Evolutionary conservation across 345 rosid species (phyloP).

Genomic region (Sonneratia caseolaris): DNA sequence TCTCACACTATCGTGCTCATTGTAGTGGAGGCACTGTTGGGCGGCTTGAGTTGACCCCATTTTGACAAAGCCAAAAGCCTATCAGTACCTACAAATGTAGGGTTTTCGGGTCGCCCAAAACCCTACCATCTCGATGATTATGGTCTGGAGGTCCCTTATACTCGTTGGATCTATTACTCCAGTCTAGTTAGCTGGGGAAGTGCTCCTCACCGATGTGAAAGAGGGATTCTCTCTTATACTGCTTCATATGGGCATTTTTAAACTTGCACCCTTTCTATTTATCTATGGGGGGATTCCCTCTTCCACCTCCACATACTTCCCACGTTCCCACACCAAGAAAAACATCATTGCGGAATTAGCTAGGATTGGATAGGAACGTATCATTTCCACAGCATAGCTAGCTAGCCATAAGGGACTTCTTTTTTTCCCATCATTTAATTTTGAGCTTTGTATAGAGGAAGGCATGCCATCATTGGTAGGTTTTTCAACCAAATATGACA

Average conservation of each 20-base stretch:
- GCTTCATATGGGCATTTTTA: not conserved
- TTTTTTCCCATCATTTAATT: not conserved
- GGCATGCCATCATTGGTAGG: not conserved
- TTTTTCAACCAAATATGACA: not conserved
- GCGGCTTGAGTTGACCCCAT: constrained; percentile 1
- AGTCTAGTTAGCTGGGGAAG: no score
- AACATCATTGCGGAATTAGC: not conserved
- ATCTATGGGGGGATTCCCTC: not conserved
- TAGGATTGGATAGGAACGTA: not conserved
- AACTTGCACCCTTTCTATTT: not conserved
- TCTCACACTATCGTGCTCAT: not conserved
- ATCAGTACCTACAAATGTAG: not conserved
- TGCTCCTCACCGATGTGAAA: no score
- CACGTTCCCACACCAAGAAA: not conserved
- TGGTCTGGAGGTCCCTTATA: no score
- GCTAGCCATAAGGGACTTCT: not conserved
- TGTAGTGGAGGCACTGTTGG: not conserved
- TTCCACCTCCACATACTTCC: not conserved
- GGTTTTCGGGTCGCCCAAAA: not conserved
- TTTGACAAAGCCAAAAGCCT: constrained; percentile 3
- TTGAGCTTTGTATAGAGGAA: not conserved
- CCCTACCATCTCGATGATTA: no score
- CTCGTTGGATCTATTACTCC: no score
- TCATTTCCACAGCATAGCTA: not conserved
- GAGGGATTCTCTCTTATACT: not conserved